Base-by-base conservation (phyloP, 495 filamentous ascomycete genomes). In the Neurospora sp. region DNA sequence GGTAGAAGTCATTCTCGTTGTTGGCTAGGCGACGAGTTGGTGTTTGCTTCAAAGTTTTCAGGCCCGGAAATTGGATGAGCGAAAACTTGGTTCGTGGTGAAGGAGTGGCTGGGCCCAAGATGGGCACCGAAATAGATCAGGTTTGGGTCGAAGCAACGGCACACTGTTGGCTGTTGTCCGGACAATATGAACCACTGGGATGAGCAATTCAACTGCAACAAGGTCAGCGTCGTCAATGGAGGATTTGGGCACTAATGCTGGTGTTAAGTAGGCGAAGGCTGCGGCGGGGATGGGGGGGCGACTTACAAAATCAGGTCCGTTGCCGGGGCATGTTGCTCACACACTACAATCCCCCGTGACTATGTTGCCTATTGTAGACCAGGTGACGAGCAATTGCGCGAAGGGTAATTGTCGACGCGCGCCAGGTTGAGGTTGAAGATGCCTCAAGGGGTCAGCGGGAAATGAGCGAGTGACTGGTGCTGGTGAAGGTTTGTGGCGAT, bases 1-100 rank as follows among this genome's bases (percentile, higher is more conserved):
- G n/a, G 69, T 69, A 1, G 74, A 75, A 39, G 68, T 69, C 71
- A 77, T 75, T 65, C 53, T 35, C 27, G 53, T 65, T 27, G 53
- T 16, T 37, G 53, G 14, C 2, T 35, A 37, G 27, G 27, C 27
- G 27, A 35, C 53, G 14, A 35, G 12, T 35, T 65, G 18, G 22
- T 65, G 53, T 35, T 65, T 65, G 27, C 27, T 8, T 35, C 12
- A 35, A 65, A 3, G 6, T 65, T 35, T 65, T 18, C 10, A 16
- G 53, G 53, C 8, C 53, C 14, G 53, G 53, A 65, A 65, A 65
- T 65, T 35, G 53, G 53, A 37, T 16, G 41, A 71, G 71, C 39
- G 20, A 74, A 71, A 35, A 37, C 65, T 35, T 10, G 71, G 31
- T 5, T 39, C 4, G 35, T 20, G 37, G 12, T 22, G 18, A 68